A percentile compares a stretch with the other conserved stretches of the same genome.
Evolutionary conservation across 2,329 filamentous ascomycete species (phyloP).

Genomic region (Cryphonectria naterciae): DNA sequence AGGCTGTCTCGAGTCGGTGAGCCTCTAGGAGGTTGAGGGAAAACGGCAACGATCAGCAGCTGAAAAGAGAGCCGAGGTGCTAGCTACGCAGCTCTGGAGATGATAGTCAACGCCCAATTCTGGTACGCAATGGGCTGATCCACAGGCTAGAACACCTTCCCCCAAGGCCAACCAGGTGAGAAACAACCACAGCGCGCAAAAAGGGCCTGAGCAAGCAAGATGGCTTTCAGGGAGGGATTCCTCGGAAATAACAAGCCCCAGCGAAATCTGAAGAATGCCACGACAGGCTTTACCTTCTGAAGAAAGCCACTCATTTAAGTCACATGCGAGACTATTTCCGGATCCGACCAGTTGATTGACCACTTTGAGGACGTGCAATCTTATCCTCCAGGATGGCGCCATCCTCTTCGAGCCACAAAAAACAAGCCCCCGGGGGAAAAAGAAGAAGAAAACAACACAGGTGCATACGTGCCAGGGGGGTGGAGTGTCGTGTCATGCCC

Average conservation of each 20-base stretch:
- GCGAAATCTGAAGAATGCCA: slow-evolving; percentile 1
- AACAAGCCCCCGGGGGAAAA: no score
- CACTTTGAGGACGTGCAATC: slow-evolving; percentile 10
- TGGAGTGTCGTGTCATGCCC: not conserved
- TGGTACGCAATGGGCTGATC: slow-evolving; percentile 1
- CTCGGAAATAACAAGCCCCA: slow-evolving; percentile 5
- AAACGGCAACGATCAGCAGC: slow-evolving; percentile 12
- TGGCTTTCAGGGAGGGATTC: not conserved
- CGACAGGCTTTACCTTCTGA: not conserved
- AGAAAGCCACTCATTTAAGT: slow-evolving; percentile 3
- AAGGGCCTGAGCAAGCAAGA: not conserved
- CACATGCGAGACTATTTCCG: not conserved
- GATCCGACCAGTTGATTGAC: slow-evolving; percentile 5
- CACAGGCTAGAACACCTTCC: not conserved
- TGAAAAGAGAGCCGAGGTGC: not conserved
- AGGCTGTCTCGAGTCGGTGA: not conserved
- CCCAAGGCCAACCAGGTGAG: not conserved
- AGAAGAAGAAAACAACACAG: not conserved
- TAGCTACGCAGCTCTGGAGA: not conserved
- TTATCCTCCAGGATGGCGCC: not conserved
- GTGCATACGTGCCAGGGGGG: not conserved
- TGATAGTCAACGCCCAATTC: not conserved
- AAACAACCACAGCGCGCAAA: not conserved
- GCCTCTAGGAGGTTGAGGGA: not conserved
- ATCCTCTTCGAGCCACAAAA: not conserved